Evolutionary conservation across 805 yeast genomes (phyloP).

Genomic region (Suhomyces sp.): DNA sequence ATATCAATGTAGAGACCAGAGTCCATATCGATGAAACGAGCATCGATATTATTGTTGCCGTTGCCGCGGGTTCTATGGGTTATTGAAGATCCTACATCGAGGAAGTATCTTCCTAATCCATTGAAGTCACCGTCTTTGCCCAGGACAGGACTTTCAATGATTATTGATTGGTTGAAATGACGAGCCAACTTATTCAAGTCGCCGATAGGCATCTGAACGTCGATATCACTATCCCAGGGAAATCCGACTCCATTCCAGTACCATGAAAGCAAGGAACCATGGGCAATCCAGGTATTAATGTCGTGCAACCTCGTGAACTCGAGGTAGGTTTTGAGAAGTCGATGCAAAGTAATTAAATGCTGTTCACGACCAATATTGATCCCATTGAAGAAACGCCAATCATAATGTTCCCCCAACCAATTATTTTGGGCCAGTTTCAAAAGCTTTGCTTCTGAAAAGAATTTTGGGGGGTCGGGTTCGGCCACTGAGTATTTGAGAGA

Average conservation of each 20-base stretch:
- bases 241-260: slow-evolving; percentile 24
- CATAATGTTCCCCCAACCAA: slow-evolving; percentile 25
- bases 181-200: slow-evolving; percentile 19
- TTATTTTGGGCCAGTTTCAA: slow-evolving; percentile 10
- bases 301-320: slow-evolving; percentile 18
- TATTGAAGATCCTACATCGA: slow-evolving; percentile 24
- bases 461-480: slow-evolving; percentile 19
- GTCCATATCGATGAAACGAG: slow-evolving; percentile 26
- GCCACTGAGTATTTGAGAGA: slow-evolving; percentile 17
- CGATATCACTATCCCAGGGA: slow-evolving; percentile 27
- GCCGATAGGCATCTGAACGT: slow-evolving; percentile 25
- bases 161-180: slow-evolving; percentile 21
- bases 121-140: slow-evolving; percentile 17
- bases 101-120: slow-evolving; percentile 21
- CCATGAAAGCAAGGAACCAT: slow-evolving; percentile 23
- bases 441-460: slow-evolving; percentile 21
- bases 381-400: slow-evolving; percentile 26
- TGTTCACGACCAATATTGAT: slow-evolving; percentile 16
- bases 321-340: slow-evolving; percentile 19
- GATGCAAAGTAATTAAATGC: slow-evolving; percentile 16
- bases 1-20: slow-evolving; percentile 28
- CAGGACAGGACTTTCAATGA: slow-evolving; percentile 15
- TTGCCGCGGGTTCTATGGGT: slow-evolving; percentile 45
- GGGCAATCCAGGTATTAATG: slow-evolving; percentile 25
- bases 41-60: slow-evolving; percentile 34